Base-by-base conservation (phyloP, 495 filamentous ascomycete species). In the Xylaria castorea region DNA sequence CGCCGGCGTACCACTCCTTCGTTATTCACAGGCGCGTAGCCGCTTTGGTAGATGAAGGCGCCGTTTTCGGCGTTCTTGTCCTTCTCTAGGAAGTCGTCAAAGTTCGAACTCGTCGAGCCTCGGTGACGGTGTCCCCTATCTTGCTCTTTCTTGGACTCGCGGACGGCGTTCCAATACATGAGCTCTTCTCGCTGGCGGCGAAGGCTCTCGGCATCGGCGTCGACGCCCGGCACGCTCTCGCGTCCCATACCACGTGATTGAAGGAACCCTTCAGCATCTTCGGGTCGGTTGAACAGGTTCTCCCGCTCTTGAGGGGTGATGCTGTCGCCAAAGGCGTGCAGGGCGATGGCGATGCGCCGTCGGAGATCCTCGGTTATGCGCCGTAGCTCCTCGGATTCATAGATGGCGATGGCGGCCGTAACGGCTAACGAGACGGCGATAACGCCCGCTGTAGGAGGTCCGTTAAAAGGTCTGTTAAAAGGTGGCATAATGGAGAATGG, bases 401-500 rank as follows among this genome's bases (percentile, higher is more conserved):
- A 97, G 68, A 95, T 86, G 48, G 93, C 94, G 67, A 96, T 90
- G 8, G 93, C 93, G 53, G 93, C 93, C 71, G 93, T 93, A 36
- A 94, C 90, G 44, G 93, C 87, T 30, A 94, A 89, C 51, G 91
- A 89, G 18, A 93, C 86, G 72, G 89, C 92, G 75, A 96, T 89
- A 20, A 96, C 91, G 79, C 93, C 88, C 76, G 91, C 94, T 95
- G 85, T 80, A 66, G 83, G 77, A 57, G 75, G 78, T 75, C 82
- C 76, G 62, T 86, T 67, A 67, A 63, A 61, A 61, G 36, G 63
- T 75, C 82, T 77, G 62, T 84, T 67, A 27, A 63, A 61, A 61
- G 38, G 63, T 42, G 70, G 69, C 69, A 71, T 71, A 85, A 82
- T 79, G 75, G 85, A 81, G 9, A 81, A 81, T 80, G 18, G 36